Conservation (phyloP, 208 protist species). For the Porcisia hertigi region DNA sequence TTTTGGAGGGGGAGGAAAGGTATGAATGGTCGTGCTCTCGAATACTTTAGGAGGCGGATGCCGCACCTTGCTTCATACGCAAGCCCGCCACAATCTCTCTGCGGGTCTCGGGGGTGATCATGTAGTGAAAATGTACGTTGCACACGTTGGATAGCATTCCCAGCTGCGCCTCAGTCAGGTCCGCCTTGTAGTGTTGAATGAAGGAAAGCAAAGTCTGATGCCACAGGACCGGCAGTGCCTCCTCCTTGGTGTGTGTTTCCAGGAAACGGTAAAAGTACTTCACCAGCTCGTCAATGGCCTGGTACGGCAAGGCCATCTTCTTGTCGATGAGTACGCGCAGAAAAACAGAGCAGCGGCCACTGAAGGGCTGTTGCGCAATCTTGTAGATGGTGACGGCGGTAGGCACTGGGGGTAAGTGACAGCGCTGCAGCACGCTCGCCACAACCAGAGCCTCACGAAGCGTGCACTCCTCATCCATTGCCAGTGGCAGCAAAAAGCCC, state of each 20-base stretch:
- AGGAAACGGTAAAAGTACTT: constrained; percentile 95
- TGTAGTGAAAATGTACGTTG: constrained; percentile 86
- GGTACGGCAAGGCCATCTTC: constrained; percentile 97
- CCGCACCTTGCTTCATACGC: constrained; percentile 27
- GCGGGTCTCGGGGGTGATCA: constrained; percentile 86
- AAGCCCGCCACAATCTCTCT: constrained; percentile 70
- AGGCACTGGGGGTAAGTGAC: constrained; percentile 87
- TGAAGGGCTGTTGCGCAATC: constrained; percentile 93
- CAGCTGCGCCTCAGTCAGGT: constrained; percentile 80
- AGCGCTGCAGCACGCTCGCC: constrained; percentile 92
- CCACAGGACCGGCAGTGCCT: constrained; percentile 96
- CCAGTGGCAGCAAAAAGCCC: constrained; percentile 98
- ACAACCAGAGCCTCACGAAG: constrained; percentile 96
- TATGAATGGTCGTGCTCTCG: no score
- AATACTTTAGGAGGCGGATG: constrained; percentile 1
- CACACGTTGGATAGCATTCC: constrained; percentile 73
- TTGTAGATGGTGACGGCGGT: constrained; percentile 95
- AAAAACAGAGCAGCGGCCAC: constrained; percentile 92
- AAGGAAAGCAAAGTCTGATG: constrained; percentile 97
- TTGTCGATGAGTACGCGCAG: constrained; percentile 97
- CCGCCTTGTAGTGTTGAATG: constrained; percentile 85
- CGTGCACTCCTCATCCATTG: constrained; percentile 93
- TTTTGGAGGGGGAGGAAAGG: no score
- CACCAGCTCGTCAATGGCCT: constrained; percentile 96
- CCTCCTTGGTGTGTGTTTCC: constrained; percentile 69